Conservation (phyloP, 768 basidiomycete species). For the Butyriboletus loyo region DNA sequence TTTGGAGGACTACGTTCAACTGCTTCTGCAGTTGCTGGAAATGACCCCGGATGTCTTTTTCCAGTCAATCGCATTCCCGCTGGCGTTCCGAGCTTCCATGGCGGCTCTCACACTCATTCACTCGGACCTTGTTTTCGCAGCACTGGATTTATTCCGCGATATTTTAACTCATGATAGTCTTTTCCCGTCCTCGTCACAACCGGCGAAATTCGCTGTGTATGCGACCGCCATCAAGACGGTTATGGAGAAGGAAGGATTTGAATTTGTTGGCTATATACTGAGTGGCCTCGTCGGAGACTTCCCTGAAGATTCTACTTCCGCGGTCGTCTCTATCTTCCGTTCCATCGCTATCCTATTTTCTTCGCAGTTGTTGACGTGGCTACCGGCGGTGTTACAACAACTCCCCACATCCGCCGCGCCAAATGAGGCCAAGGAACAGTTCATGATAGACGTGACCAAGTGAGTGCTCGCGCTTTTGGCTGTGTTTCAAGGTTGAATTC, state of each 20-base stretch:
- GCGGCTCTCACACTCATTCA: slow-evolving; percentile 80
- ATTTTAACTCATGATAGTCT: slow-evolving; percentile 77
- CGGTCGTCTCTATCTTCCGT: slow-evolving; percentile 76
- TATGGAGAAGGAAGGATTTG: slow-evolving; percentile 68
- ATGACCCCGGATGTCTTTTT: slow-evolving; percentile 75
- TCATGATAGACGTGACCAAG: slow-evolving; percentile 73
- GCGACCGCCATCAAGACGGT: slow-evolving; percentile 57
- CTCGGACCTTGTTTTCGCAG: slow-evolving; percentile 74
- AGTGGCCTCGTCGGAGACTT: slow-evolving; percentile 83
- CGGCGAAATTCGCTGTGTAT: slow-evolving; percentile 62
- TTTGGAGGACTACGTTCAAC: slow-evolving; percentile 89
- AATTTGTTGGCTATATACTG: slow-evolving; percentile 66
- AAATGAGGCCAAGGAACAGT: slow-evolving; percentile 62
- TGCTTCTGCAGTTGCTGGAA: slow-evolving; percentile 66
- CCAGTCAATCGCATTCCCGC: slow-evolving; percentile 70
- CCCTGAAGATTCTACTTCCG: slow-evolving; percentile 76
- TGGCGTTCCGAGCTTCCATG: slow-evolving; percentile 74
- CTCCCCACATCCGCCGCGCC: slow-evolving; percentile 62
- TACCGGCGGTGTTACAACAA: slow-evolving; percentile 67
- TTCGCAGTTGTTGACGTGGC: slow-evolving; percentile 64
- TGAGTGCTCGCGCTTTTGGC: slow-evolving; percentile 38
- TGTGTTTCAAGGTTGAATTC: neutral
- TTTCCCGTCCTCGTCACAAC: slow-evolving; percentile 42
- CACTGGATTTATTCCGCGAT: slow-evolving; percentile 75
- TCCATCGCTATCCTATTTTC: slow-evolving; percentile 66